Base-by-base conservation (phyloP, 2,329 filamentous ascomycete species). In the Penicillium sp. region DNA sequence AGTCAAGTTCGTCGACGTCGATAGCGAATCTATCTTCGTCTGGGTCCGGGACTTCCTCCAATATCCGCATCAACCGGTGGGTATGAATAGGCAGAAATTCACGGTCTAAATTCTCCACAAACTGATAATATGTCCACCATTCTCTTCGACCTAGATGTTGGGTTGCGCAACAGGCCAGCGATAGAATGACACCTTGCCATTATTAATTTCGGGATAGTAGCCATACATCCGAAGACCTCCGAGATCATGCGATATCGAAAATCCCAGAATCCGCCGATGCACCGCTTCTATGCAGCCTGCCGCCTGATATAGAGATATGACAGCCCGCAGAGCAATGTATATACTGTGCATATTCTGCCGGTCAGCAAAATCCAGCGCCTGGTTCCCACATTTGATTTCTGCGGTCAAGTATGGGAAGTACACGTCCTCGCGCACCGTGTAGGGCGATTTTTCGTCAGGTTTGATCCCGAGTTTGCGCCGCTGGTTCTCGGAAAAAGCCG, bases 71-170 rank as follows among this genome's bases (percentile, higher is more conserved):
- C 31, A 53, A 27, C 21, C 52, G 43, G 19, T 39, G 14, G 16
- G 52, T 53, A 53, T 53, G 52, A 33, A 53, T 47, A 47, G 52
- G 52, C 31, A 53, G 52, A 43, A 53, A 53, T 41, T 53, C 52
- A 39, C 52, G 52, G 31, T 53, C 52, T n/a, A 53, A n/a, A 29
- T 53, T 53, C 31, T 53, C 52, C 44, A 48, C 44, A 33, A 48
- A 53, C 21, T 44, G 31, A 48, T 53, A 53, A 37, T 44, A 53
- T 47, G 44, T 53, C 52, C 52, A 53, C n/a, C 52, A 41, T 53
- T 33, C 33, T 53, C 52, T 48, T 33, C 19, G 24, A 44, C 46
- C 52, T 33, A 53, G 22, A 53, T 21, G 33, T 53, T 53, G 31
- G 44, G 52, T 48, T 53, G 44, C 41, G 52, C 44, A 39, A 53